A percentile compares a stretch with the other conserved stretches of the same genome.
These are phyloP conservation scores for Tirmania nivea DNA, from an alignment of 495 filamentous ascomycete genomes.

Conservation along the genomic window DNA sequence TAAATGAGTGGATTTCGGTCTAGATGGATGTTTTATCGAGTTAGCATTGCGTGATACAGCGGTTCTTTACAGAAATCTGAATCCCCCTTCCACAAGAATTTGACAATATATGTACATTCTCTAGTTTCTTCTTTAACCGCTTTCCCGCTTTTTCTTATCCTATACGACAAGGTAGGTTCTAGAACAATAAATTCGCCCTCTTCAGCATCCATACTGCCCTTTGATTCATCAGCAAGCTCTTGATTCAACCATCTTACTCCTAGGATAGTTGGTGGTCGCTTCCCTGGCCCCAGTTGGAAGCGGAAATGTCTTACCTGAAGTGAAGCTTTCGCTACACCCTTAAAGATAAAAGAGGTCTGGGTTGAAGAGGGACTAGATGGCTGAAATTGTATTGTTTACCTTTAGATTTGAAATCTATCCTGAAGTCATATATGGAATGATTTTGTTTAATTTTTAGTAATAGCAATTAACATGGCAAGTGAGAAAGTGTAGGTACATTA, in stretches of 20 bases:
- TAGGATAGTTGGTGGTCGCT: conserved; percentile 11
- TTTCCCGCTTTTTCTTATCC: conserved; percentile 25
- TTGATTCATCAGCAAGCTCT: not conserved
- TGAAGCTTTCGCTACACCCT: conserved; percentile 18
- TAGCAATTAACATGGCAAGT: too few species aligned
- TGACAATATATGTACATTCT: conserved; percentile 49
- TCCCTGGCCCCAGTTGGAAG: conserved; percentile 12
- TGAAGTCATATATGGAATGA: too few species aligned
- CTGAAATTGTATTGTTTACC: conserved; percentile 11
- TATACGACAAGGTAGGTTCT: conserved; percentile 48
- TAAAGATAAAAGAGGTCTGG: conserved; percentile 12
- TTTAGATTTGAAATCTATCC: too few species aligned
- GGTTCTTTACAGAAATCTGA: conserved; percentile 16
- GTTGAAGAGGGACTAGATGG: conserved; percentile 16
- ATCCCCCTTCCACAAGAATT: conserved; percentile 23
- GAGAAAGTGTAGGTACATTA: too few species aligned
- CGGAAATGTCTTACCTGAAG: conserved; percentile 9
- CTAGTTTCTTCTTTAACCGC: conserved; percentile 33
- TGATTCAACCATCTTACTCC: conserved; percentile 12
- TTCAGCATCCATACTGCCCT: conserved; percentile 12
- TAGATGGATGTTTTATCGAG: conserved; percentile 31
- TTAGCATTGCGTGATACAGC: conserved; percentile 6
- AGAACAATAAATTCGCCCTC: conserved; percentile 52
- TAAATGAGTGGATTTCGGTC: conserved; percentile 46
- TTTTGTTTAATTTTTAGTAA: too few species aligned